phyloP scores from a whole-genome alignment of 768 basidiomycete genomes.

The Phallus indusiatus region DNA sequence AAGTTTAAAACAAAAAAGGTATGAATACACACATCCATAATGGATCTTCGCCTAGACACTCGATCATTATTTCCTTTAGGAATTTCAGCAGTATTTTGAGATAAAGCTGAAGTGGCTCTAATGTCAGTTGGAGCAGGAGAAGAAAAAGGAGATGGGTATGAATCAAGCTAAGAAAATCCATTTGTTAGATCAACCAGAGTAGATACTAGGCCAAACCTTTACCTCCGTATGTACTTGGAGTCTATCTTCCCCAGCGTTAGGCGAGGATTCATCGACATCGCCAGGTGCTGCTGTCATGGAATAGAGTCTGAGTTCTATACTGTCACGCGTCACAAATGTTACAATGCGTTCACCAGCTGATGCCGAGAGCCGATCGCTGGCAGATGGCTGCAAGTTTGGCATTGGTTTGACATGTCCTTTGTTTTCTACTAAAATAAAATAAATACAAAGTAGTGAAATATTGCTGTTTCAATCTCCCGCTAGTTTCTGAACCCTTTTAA shows the following conservation, averaged over 20 bases:
- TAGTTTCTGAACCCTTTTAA: conserved; percentile 94
- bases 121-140: background rate
- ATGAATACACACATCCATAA: conserved; percentile 44
- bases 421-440: too few relatives aligned
- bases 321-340: background rate
- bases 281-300: background rate
- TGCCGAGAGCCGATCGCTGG: background rate
- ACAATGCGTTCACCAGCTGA: background rate
- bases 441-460: too few relatives aligned
- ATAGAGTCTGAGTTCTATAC: background rate
- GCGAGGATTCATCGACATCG: background rate
- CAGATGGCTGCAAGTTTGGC: too few relatives aligned
- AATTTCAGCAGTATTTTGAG: background rate
- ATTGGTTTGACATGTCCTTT: too few relatives aligned
- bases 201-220: background rate
- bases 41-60: conserved; percentile 37
- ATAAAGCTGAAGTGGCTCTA: background rate
- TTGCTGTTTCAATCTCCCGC: conserved; percentile 62
- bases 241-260: background rate
- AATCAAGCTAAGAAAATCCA: background rate
- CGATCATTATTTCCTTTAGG: background rate
- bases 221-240: background rate
- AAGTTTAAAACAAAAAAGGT: background rate
- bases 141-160: background rate
- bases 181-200: background rate